A percentile compares a stretch with the other conserved stretches of the same genome.
phyloP scores from a whole-genome alignment of 2,329 filamentous ascomycete species.

The Huntiella savannae region DNA sequence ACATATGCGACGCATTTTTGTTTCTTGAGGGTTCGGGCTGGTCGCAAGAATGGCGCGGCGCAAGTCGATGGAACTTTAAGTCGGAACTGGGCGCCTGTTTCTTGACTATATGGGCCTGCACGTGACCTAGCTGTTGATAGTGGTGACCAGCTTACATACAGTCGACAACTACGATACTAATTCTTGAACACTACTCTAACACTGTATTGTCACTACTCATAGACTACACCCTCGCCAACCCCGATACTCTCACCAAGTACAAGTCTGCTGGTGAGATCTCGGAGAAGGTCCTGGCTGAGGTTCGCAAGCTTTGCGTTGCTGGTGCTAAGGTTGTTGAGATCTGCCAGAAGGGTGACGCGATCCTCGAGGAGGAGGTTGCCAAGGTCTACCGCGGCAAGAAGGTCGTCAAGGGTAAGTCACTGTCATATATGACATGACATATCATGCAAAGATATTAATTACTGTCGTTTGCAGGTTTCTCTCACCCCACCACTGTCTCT shows the following conservation, averaged over 20 bases:
- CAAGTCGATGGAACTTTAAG: too few species aligned
- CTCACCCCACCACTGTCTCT: constrained; percentile 87
- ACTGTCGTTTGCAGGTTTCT: constrained; percentile 41
- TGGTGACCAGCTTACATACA: too few species aligned
- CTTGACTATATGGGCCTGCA: too few species aligned
- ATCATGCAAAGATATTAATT: neutral
- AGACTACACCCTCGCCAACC: constrained; percentile 85
- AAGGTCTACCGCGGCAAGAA: constrained; percentile 99
- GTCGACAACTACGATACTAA: neutral
- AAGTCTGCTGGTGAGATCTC: constrained; percentile 92
- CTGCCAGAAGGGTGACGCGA: constrained; percentile 88
- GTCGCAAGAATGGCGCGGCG: too few species aligned
- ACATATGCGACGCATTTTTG: too few species aligned
- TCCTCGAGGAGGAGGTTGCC: constrained; percentile 77
- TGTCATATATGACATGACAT: too few species aligned
- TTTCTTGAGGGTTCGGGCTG: too few species aligned
- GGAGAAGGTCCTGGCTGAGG: constrained; percentile 81
- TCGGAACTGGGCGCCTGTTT: too few species aligned
- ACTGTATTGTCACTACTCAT: constrained; percentile 8
- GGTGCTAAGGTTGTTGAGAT: constrained; percentile 85
- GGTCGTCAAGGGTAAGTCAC: constrained; percentile 59
- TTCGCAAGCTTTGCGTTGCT: constrained; percentile 53
- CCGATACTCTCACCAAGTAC: constrained; percentile 95
- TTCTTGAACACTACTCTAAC: too few species aligned
- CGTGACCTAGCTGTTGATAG: too few species aligned